Evolutionary conservation across 148 eudicot genomes (phyloP).

Genomic region (Camellia lanceoleosa): DNA sequence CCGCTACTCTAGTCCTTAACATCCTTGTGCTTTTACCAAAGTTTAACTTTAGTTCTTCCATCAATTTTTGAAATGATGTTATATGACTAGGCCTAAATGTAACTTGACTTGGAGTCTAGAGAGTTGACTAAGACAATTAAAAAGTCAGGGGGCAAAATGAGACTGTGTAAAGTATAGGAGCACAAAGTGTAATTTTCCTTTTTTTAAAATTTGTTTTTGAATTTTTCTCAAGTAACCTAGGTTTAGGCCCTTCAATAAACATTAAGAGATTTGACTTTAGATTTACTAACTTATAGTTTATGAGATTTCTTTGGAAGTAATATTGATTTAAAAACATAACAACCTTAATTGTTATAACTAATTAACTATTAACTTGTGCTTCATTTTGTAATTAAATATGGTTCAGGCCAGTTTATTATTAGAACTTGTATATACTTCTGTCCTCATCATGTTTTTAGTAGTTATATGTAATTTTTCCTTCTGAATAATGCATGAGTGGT

Average conservation of each 20-base stretch:
- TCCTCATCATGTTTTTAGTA: background rate
- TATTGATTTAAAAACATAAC: background rate
- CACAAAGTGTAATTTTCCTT: too few relatives aligned
- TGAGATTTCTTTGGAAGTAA: background rate
- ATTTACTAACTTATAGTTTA: background rate
- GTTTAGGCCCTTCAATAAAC: background rate
- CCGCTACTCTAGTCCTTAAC: too few relatives aligned
- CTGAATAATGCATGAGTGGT: background rate
- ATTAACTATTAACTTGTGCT: background rate
- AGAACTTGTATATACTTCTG: background rate
- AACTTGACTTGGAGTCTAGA: too few relatives aligned
- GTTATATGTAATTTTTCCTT: background rate
- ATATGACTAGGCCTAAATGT: too few relatives aligned
- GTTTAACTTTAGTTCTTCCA: too few relatives aligned
- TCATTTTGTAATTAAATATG: background rate
- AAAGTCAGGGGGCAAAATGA: too few relatives aligned
- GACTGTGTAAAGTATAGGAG: too few relatives aligned
- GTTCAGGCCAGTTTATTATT: background rate
- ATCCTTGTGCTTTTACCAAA: too few relatives aligned
- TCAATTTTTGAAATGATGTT: too few relatives aligned
- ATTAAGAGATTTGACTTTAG: background rate
- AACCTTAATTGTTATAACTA: background rate
- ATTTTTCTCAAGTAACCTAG: background rate
- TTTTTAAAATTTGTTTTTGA: too few relatives aligned
- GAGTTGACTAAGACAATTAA: too few relatives aligned